Percentiles rank a stretch among this genome's conserved stretches.
Evolutionary conservation across 108 stramenopile genomes (phyloP).

Genomic region (Fistulifera solaris): DNA sequence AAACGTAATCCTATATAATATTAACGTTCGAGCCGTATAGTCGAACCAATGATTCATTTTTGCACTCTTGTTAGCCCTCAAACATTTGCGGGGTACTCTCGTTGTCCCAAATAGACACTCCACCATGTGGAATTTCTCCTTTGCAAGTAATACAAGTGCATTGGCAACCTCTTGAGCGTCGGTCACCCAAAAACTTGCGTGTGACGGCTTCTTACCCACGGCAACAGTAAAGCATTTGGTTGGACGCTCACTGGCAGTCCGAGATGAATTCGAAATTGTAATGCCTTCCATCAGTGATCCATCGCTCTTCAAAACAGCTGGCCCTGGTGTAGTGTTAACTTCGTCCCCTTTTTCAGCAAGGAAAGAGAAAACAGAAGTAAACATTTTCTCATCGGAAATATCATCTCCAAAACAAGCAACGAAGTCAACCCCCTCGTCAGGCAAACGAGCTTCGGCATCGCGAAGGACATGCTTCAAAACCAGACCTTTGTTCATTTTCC

Average conservation of each 20-base stretch:
- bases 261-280: background rate
- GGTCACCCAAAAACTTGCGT: constrained; percentile 75
- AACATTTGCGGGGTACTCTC: constrained; percentile 11
- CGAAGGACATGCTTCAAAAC: constrained; percentile 79
- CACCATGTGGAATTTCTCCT: constrained; percentile 20
- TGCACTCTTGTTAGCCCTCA: background rate
- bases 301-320: constrained; percentile 38
- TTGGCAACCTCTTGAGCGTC: constrained; percentile 70
- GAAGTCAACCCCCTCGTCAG: constrained; percentile 62
- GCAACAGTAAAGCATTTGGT: constrained; percentile 55
- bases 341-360: constrained; percentile 60
- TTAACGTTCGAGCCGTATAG: too few species aligned
- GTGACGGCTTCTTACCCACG: constrained; percentile 81
- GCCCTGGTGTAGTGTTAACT: constrained; percentile 28
- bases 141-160: constrained; percentile 46
- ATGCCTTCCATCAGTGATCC: constrained; percentile 10
- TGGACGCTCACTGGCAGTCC: background rate
- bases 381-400: constrained; percentile 95
- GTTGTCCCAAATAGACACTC: constrained; percentile 13
- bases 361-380: constrained; percentile 77
- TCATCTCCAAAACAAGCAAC: constrained; percentile 92
- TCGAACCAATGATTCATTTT: too few species aligned
- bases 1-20: too few species aligned
- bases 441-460: constrained; percentile 31
- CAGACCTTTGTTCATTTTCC: constrained; percentile 76